Conservation (phyloP, 1,284 basidiomycete genomes). For the Xerocomus minutiporus region DNA sequence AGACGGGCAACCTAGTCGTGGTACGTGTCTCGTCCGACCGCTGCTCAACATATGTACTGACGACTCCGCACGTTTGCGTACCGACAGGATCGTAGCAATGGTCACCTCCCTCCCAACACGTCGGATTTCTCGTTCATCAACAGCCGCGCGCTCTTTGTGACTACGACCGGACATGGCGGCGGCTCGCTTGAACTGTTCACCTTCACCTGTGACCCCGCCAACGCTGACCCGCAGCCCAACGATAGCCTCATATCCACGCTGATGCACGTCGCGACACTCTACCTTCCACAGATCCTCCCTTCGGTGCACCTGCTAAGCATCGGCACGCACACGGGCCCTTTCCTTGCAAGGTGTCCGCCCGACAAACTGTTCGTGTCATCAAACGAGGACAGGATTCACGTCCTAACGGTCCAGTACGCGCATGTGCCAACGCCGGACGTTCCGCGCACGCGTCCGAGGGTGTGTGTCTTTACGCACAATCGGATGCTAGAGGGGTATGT, state of each 20-base stretch:
- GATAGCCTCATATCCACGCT: conserved; percentile 1
- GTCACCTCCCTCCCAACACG: conserved; percentile 26
- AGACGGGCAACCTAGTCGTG: conserved; percentile 39
- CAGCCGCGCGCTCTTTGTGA: conserved; percentile 42
- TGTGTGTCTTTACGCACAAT: conserved; percentile 38
- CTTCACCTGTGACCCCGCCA: conserved; percentile 18
- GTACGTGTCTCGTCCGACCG: conserved; percentile 33
- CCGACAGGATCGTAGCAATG: conserved; percentile 23
- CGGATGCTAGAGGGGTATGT: conserved; percentile 33
- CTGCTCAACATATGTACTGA: background rate
- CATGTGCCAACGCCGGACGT: conserved; percentile 1
- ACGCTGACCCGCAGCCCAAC: background rate
- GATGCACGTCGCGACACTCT: conserved; percentile 31
- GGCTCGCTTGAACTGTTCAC: conserved; percentile 43
- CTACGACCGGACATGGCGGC: conserved; percentile 20
- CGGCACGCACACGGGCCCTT: conserved; percentile 35
- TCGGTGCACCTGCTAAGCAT: conserved; percentile 18
- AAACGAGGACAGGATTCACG: conserved; percentile 41
- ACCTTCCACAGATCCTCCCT: conserved; percentile 30
- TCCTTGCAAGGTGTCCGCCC: conserved; percentile 32
- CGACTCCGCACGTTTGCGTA: too few species aligned
- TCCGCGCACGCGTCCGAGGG: conserved; percentile 15
- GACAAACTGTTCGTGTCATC: conserved; percentile 36
- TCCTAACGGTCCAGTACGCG: conserved; percentile 39
- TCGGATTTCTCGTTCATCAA: conserved; percentile 49